Percentiles rank a stretch among this genome's conserved stretches.
phyloP scores from a whole-genome alignment of 164 flowering plant species.

The Magnolia officinalis region DNA sequence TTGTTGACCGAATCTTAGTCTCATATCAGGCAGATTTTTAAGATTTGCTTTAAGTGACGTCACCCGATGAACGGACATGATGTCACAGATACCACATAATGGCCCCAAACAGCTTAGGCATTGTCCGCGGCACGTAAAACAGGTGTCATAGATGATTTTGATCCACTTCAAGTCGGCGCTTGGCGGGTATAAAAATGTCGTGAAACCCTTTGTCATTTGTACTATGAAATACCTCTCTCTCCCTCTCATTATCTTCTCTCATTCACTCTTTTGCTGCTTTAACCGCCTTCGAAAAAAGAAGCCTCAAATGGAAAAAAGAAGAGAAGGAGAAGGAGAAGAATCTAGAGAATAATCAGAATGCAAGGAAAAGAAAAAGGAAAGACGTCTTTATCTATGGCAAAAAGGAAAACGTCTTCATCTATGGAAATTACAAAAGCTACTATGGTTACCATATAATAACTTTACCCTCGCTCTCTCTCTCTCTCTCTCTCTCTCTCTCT shows the following conservation, averaged over 20 bases:
- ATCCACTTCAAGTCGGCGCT: too few species aligned
- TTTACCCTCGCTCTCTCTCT: not conserved
- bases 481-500: not conserved
- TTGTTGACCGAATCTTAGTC: too few species aligned
- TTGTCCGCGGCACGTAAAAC: too few species aligned
- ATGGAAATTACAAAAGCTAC: slow-evolving; percentile 75
- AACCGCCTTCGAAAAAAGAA: not conserved
- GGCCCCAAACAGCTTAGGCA: too few species aligned
- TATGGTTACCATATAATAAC: slow-evolving; percentile 70
- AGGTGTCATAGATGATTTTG: too few species aligned
- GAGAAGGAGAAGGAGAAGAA: slow-evolving; percentile 20
- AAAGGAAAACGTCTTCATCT: slow-evolving; percentile 50
- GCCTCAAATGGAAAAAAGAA: not conserved
- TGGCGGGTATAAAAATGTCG: too few species aligned
- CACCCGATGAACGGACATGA: too few species aligned
- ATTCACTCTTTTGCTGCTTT: not conserved
- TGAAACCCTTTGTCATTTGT: not conserved
- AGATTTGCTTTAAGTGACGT: too few species aligned
- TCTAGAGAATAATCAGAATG: not conserved
- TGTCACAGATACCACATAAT: too few species aligned
- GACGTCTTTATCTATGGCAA: too few species aligned
- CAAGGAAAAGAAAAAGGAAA: slow-evolving; percentile 21
- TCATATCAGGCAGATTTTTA: too few species aligned
- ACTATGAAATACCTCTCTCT: not conserved
- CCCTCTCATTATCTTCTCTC: not conserved